phyloP scores from a whole-genome alignment of 441 rosid species.

The Gossypium trilobum region DNA sequence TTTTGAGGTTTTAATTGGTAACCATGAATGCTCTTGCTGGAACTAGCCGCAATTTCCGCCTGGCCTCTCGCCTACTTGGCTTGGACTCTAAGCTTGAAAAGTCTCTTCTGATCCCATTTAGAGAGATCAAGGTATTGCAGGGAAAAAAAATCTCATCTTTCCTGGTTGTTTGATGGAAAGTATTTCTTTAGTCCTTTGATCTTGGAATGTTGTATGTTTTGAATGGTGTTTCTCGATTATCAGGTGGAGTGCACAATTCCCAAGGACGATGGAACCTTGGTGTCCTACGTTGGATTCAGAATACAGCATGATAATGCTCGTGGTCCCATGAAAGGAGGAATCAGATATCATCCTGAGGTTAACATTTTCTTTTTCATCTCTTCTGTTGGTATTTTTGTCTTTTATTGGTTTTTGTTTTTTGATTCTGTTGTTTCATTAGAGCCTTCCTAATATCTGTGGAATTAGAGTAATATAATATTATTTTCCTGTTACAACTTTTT shows the following conservation, averaged over 20 bases:
- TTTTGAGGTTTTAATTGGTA: background rate
- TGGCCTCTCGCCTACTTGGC: slow-evolving; percentile 73
- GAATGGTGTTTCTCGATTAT: slow-evolving; percentile 14
- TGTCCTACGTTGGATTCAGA: slow-evolving; percentile 71
- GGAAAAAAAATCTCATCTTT: background rate
- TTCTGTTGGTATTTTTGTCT: background rate
- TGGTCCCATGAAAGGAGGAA: slow-evolving; percentile 91
- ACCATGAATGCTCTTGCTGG: slow-evolving; percentile 88
- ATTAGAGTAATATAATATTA: no score
- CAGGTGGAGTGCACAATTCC: slow-evolving; percentile 89
- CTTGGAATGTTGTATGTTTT: background rate
- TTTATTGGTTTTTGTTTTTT: no score
- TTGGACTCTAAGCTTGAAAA: slow-evolving; percentile 76
- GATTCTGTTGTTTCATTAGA: no score
- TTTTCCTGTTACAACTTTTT: background rate
- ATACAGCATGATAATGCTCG: slow-evolving; percentile 81
- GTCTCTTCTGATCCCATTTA: slow-evolving; percentile 81
- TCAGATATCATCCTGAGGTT: slow-evolving; percentile 91
- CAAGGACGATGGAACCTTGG: slow-evolving; percentile 67
- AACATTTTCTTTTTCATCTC: background rate
- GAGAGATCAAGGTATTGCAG: slow-evolving; percentile 71
- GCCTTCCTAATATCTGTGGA: no score
- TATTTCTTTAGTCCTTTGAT: background rate
- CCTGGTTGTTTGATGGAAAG: background rate
- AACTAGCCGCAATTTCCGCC: slow-evolving; percentile 84